Base-by-base conservation (phyloP, 768 basidiomycete genomes). In the Termitomyces sp. region DNA sequence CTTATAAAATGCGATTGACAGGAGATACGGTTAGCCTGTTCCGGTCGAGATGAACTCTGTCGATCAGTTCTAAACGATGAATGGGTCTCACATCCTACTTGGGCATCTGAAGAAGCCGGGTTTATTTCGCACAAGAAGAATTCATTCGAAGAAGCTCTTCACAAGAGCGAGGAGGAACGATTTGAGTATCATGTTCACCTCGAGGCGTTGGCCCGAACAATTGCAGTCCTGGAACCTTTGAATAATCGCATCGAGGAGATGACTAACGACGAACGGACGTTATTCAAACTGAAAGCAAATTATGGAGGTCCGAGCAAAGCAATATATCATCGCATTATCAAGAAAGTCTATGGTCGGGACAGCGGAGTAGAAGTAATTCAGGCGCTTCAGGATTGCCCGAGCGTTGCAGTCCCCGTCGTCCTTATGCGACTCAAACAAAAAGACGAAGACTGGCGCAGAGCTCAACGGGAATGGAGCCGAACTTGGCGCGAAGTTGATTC, bases 81-180 rank as follows among this genome's bases (percentile, higher is more conserved):
- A 64, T 98, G 97, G 96, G 94, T 98, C 12, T 97, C 96, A 14
- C 96, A 98, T 71, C 96, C 97, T 3, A 96, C 95, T 1, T 97
- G 95, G 93, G 94, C 94, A 9, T 95, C 94, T 23, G 96, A 98
- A 70, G 95, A 96, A 69, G 85, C 95, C 1, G 95, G 93, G 10
- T 97, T 97, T 66, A 84, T 93, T 63, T 82, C 95, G 6, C 93
- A 98, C 72, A 96, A 97, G 79, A 98, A 98, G 78, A 99, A 98
- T 69, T 82, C 85, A 5, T 98, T 90, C 71, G 97, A 99, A 72
- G 96, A 98, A 68, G 91, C 92, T 0, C 78, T 98, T 58, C 95
- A 98, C 76, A 93, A 93, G 74, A 90, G 93, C 67, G 97, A 99
- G 72, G 96, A 99, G 72, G 97, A 99, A 72, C 86, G 97, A 32